Conservation (phyloP, 2,329 filamentous ascomycete genomes). For the Calonectria montana region DNA sequence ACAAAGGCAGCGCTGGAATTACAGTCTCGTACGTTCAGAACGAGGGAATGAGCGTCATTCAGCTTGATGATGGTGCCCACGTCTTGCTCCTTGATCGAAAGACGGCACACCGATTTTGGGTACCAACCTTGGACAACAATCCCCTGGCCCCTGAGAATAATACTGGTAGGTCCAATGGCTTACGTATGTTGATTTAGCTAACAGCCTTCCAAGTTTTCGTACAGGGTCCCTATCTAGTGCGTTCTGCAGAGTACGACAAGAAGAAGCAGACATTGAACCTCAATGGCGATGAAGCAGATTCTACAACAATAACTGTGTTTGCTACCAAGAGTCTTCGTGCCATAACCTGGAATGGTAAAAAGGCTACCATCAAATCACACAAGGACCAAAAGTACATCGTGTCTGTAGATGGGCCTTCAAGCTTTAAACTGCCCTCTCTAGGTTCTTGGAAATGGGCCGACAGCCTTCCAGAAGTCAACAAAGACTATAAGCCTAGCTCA, state of each 20-base stretch:
- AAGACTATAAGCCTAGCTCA: constrained; percentile 55
- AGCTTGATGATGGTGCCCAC: constrained; percentile 58
- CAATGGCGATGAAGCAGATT: constrained; percentile 56
- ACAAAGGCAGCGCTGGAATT: constrained; percentile 52
- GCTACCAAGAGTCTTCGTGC: constrained; percentile 57
- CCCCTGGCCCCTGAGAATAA: constrained; percentile 57
- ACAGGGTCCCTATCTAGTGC: constrained; percentile 64
- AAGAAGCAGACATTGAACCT: constrained; percentile 53
- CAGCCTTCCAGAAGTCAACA: constrained; percentile 59
- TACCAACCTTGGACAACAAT: constrained; percentile 60
- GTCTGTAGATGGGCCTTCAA: constrained; percentile 40
- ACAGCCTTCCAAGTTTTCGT: constrained; percentile 54
- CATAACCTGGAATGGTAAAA: constrained; percentile 64
- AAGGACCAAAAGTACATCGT: constrained; percentile 44
- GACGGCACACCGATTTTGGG: constrained; percentile 68
- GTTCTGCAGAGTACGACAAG: constrained; percentile 52
- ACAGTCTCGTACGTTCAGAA: constrained; percentile 61
- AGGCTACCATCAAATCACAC: constrained; percentile 42
- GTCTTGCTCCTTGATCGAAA: constrained; percentile 65
- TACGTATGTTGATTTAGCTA: neutral
- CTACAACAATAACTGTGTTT: constrained; percentile 58
- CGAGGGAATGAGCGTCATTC: constrained; percentile 59
- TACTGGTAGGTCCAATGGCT: constrained; percentile 50
- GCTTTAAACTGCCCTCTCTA: constrained; percentile 53
- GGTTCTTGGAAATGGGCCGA: constrained; percentile 60